Evolutionary conservation across 805 yeast genomes (phyloP).

Genomic region (Starmerella floricola): DNA sequence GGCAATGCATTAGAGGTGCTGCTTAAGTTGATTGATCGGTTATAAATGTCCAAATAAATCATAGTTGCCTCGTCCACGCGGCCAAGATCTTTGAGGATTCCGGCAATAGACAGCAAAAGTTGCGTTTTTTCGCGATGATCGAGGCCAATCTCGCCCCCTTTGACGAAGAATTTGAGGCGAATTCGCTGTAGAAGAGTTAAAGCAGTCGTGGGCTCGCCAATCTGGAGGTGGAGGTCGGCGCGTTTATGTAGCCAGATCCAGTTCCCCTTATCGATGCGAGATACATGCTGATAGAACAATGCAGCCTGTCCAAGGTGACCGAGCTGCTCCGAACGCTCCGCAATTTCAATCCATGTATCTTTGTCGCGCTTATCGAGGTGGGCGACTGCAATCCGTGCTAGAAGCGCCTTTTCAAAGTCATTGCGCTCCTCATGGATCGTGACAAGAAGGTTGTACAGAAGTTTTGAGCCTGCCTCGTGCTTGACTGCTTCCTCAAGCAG

Average conservation of each 20-base stretch:
- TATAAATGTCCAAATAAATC: conserved; percentile 19
- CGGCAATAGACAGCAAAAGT: conserved; percentile 23
- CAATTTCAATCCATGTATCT: conserved; percentile 77
- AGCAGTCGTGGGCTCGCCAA: conserved; percentile 24
- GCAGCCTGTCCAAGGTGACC: conserved; percentile 48
- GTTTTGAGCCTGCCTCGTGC: conserved; percentile 24
- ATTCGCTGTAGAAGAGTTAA: conserved; percentile 22
- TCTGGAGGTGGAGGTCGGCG: conserved; percentile 32
- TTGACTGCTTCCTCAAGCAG: conserved; percentile 27
- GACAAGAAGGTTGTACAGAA: conserved; percentile 26
- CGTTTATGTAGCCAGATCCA: conserved; percentile 67
- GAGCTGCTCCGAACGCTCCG: conserved; percentile 63
- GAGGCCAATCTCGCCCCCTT: conserved; percentile 24
- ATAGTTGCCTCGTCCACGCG: conserved; percentile 16
- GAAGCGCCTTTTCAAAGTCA: conserved; percentile 28
- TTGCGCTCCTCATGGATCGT: conserved; percentile 40
- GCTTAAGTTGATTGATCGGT: conserved; percentile 7
- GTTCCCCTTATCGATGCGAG: conserved; percentile 71
- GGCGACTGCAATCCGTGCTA: conserved; percentile 40
- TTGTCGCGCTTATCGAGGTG: conserved; percentile 60
- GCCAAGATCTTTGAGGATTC: conserved; percentile 18
- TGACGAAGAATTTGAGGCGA: conserved; percentile 14
- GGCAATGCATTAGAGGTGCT: conserved; percentile 7
- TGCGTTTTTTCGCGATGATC: conserved; percentile 36
- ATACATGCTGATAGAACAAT: conserved; percentile 67